Conservation (phyloP, 2,329 filamentous ascomycete species). For the Chaetoscypha palmicola region DNA sequence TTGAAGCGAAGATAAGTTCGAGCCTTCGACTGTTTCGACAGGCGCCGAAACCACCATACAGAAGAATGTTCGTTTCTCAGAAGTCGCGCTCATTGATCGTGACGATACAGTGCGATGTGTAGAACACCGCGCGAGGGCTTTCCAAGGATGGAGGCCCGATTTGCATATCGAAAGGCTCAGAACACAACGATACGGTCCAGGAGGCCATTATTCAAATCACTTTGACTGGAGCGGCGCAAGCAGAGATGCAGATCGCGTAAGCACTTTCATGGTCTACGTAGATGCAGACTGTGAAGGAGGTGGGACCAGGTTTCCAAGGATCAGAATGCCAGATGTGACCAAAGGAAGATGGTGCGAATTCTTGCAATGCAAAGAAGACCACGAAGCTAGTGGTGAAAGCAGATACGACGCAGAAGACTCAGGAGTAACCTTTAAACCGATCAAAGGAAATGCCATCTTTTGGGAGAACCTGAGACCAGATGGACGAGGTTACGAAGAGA, state of each 20-base stretch:
- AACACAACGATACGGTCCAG: slow-evolving; percentile 53
- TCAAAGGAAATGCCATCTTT: slow-evolving; percentile 51
- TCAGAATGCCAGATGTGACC: slow-evolving; percentile 36
- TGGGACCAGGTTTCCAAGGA: slow-evolving; percentile 52
- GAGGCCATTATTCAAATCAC: slow-evolving; percentile 53
- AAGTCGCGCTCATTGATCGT: slow-evolving; percentile 41
- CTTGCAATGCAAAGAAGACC: slow-evolving; percentile 42
- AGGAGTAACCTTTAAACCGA: slow-evolving; percentile 52
- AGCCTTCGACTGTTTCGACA: slow-evolving; percentile 47
- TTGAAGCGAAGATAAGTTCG: slow-evolving; percentile 40
- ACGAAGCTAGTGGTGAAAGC: slow-evolving; percentile 10
- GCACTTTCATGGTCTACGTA: slow-evolving; percentile 57
- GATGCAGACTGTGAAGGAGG: slow-evolving; percentile 46
- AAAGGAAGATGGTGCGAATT: slow-evolving; percentile 47
- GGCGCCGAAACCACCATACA: slow-evolving; percentile 41
- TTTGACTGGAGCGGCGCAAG: slow-evolving; percentile 48
- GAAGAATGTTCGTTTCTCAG: slow-evolving; percentile 43
- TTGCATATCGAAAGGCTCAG: slow-evolving; percentile 54
- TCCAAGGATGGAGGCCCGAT: slow-evolving; percentile 53
- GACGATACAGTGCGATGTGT: slow-evolving; percentile 48
- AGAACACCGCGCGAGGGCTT: slow-evolving; percentile 48
- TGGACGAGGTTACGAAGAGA: slow-evolving; percentile 49
- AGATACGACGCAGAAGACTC: slow-evolving; percentile 18
- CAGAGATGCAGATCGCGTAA: slow-evolving; percentile 38
- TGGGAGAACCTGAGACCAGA: slow-evolving; percentile 54